Base-by-base conservation (phyloP, 192 early-diverging fungal genomes). In the Coemansia sp. region DNA sequence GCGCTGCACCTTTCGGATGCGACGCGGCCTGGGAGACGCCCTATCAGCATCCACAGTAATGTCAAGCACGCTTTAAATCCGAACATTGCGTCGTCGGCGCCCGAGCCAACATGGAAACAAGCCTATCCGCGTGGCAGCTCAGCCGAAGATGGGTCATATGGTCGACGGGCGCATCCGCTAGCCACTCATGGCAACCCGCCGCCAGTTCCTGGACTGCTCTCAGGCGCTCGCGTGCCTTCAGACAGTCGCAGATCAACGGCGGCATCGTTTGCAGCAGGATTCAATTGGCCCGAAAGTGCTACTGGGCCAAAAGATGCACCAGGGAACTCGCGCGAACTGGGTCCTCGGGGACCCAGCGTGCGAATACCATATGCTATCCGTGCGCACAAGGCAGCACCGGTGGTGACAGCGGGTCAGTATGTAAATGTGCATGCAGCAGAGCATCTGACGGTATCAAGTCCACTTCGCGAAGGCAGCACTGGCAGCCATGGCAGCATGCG, bases 41-140 rank as follows among this genome's bases (percentile, higher is more conserved):
- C 66, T 9, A 35, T 61, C 58, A 49, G 53, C 38, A 55, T 56
- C 24, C 41, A 51, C 21, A 25, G 32, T 37, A 24, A 11, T 60
- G 51, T 7, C 41, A 21, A 52, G 57, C 37, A 12, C 12, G 37
- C 55, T 43, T 29, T 56, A 8, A 32, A 43, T 54, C 19, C 54
- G 12, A 49, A 49, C 25, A 43, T 75, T 24, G 73, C 78, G 2
- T 72, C 78, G 4, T 81, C 78, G 15, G 78, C 78, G 5, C 78
- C 78, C 2, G 73, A 72, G 50, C 66, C 78, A 3, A 39, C 55
- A 17, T 75, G 65, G 54, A 75, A 63, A 43, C 29, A 63, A 32
- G 51, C 58, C 11, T 55, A 68, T 11, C 21, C 29, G 41, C 21
- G 32, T 8, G 43, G 25, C 23, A 64, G 58, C 35, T 22, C 59